Conservation (phyloP, 495 filamentous ascomycete species). For the Peziza echinospora region DNA sequence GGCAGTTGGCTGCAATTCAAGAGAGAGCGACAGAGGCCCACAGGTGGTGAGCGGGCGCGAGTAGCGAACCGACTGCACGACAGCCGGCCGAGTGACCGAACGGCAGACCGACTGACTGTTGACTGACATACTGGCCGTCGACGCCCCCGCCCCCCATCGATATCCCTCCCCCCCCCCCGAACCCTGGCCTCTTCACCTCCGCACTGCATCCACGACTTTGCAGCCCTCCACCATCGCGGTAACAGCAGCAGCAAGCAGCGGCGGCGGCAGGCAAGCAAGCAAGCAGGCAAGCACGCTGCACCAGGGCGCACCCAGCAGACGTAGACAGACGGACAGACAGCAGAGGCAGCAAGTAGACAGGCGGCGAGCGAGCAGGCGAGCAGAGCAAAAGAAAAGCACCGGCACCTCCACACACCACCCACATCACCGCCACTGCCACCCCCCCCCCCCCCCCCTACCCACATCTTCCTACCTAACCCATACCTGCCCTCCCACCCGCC, state of each 20-base stretch:
- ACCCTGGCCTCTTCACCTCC: background rate
- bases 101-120: no score
- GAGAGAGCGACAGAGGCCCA: no score
- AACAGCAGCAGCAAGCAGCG: background rate
- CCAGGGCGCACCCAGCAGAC: no score
- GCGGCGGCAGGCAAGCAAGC: no score
- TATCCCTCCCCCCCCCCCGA: background rate
- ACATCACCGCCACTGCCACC: background rate
- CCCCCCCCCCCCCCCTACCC: constrained; percentile 9
- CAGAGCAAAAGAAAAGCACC: constrained; percentile 2
- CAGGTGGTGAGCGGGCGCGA: no score
- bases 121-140: no score
- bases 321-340: no score
- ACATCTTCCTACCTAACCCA: background rate
- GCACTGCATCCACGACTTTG: background rate
- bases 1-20: no score
- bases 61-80: no score
- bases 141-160: background rate
- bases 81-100: no score
- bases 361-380: background rate
- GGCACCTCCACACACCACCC: constrained; percentile 1
- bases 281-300: no score
- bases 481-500: background rate
- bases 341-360: no score
- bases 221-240: background rate